Evolutionary conservation across 2,329 filamentous ascomycete species (phyloP).

Genomic region (Aspergillus awamori): DNA sequence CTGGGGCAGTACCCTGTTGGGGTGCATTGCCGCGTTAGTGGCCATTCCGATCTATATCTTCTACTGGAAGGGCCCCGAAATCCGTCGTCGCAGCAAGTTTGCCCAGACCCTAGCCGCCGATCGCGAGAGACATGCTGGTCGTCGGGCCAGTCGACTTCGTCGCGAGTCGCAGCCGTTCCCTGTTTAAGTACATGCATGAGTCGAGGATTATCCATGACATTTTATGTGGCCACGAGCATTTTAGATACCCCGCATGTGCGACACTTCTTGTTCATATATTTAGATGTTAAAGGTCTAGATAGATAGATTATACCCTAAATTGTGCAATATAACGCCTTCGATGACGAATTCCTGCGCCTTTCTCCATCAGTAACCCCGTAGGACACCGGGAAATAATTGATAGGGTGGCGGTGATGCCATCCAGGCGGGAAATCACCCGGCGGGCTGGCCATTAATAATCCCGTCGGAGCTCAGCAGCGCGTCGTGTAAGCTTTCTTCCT

Average conservation of each 20-base stretch:
- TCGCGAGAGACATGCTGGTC: constrained; percentile 14
- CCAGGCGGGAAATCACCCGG: background rate
- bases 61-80: constrained; percentile 64
- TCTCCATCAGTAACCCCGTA: too few relatives aligned
- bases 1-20: constrained; percentile 66
- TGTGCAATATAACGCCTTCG: too few relatives aligned
- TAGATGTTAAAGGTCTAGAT: background rate
- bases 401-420: too few relatives aligned
- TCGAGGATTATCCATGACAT: background rate
- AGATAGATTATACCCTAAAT: background rate
- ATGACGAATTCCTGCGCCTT: too few relatives aligned
- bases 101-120: constrained; percentile 42
- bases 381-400: too few relatives aligned
- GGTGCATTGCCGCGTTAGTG: constrained; percentile 62
- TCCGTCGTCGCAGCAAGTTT: constrained; percentile 58
- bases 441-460: background rate
- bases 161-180: constrained; percentile 7
- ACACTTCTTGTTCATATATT: background rate
- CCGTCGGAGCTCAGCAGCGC: background rate
- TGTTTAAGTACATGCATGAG: background rate
- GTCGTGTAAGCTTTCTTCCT: too few relatives aligned
- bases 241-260: background rate
- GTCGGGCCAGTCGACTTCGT: constrained; percentile 16
- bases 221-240: background rate
- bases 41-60: constrained; percentile 68